Evolutionary conservation across 306 rosid genomes (phyloP), one percentile per base, ranked within the genome.

Genomic region (Elaeagnus macrophylla): DNA sequence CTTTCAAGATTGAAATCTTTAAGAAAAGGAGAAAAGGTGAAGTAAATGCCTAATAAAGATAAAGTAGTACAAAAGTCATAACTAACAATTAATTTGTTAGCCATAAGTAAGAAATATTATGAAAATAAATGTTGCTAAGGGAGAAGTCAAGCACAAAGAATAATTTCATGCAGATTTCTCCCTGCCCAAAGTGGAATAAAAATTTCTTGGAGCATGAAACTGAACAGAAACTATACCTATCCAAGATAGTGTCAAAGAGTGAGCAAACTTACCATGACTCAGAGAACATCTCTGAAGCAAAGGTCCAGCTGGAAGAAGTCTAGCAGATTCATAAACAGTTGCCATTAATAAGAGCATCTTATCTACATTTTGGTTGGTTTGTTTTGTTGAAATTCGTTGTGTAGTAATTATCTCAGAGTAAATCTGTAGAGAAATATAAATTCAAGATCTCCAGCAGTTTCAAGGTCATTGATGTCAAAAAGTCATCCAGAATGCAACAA

Each of bases 261-360:
- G 37, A 67, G 19, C 46, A 36, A 43, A 10, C 43, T 70, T 75
- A 88, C 94, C 94, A 67, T 70, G 72, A 62, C 76, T 68, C 50
- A 80, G 61, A 58, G 90, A 88, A 67, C 96, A 88, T 75, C 96
- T 79, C 75, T 84, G 94, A 45, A 88, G 67, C 72, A 88, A 71
- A 53, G 84, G 75, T 51, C 90, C 75, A 1, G 71, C 60, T 36
- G 88, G 82, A 46, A 82, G 73, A 72, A 88, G 88, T 37, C 94
- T 85, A n/a, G 79, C 84, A 65, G 91, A 73, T 70, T 88, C 91
- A 46, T 75, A 88, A 57, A 84, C 56, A 52, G 94, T 79, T 64
- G 96, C 88, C 79, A 80, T 63, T 54, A 88, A 67, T 72, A 88
- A 77, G 37, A 73, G 76, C 82, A 81, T 76, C 79, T 78, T 74